phyloP scores from a whole-genome alignment of 2,329 filamentous ascomycete species.

The Hymenoscyphus linearis region DNA sequence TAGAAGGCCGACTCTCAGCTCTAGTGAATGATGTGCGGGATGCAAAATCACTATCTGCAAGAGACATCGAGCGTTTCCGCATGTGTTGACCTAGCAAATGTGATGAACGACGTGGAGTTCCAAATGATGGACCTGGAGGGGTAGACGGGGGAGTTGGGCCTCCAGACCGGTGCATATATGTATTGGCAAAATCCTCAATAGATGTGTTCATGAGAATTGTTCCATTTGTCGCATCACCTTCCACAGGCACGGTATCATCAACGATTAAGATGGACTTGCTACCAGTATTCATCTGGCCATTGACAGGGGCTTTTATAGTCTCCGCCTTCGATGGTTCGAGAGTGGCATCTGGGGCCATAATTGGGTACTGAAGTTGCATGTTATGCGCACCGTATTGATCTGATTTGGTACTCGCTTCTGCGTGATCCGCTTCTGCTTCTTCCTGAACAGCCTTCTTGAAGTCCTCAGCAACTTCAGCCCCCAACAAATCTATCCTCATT shows the following conservation, averaged over 20 bases:
- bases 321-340: constrained; percentile 16
- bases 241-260: constrained; percentile 43
- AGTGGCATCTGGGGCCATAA: constrained; percentile 24
- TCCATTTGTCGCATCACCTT: constrained; percentile 47
- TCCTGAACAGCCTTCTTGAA: constrained; percentile 72
- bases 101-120: constrained; percentile 51
- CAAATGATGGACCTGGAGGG: constrained; percentile 43
- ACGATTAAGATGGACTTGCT: constrained; percentile 90
- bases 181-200: constrained; percentile 48
- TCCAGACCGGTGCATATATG: constrained; percentile 42
- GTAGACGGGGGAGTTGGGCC: constrained; percentile 59
- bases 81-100: constrained; percentile 44
- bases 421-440: constrained; percentile 41
- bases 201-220: constrained; percentile 39
- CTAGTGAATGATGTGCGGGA: constrained; percentile 22
- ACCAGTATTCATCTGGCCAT: constrained; percentile 52
- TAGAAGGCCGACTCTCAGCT: constrained; percentile 23
- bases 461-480: constrained; percentile 71
- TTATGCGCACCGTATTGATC: constrained; percentile 14
- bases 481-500: constrained; percentile 73
- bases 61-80: constrained; percentile 31
- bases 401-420: constrained; percentile 24
- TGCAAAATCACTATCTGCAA: constrained; percentile 29
- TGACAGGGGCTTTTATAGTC: constrained; percentile 12
- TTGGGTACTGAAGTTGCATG: constrained; percentile 21